Evolutionary conservation across 2,329 filamentous ascomycete genomes (phyloP), one percentile per base, ranked within the genome.

Genomic region (Epichloe gansuensis): DNA sequence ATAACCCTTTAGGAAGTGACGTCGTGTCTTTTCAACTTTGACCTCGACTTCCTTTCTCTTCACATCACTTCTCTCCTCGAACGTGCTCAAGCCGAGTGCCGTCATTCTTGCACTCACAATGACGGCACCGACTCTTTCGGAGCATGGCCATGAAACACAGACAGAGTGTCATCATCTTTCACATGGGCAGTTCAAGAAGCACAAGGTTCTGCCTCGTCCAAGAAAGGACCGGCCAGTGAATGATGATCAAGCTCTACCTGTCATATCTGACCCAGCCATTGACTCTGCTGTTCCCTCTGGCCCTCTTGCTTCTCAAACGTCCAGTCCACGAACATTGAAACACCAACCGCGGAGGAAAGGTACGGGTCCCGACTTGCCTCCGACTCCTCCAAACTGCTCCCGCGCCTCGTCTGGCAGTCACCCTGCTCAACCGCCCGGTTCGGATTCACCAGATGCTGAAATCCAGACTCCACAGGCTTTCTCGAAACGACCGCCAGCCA

Each of bases 321-420:
- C 69, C 13, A 72, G 66, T 54, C 65, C 70, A 11, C 67, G 67
- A 53, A 67, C 63, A 21, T 62, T 71, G 50, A 72, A 69, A 56
- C 72, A 71, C 55, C 70, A 74, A 52, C 61, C 69, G 46, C 67
- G 66, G 51, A 69, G 68, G 43, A 68, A 73, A 55, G 67, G 68
- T 48, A 68, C 66, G 39, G 72, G 75, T 2, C 75, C 75, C 17
- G 74, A 74, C 57, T 68, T 77, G 39, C 81, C 81, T 42, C 81
- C 81, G n/a, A 84, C 81, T 28, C 81, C 81, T 46, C 81, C 81
- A 15, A 74, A 75, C 47, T 77, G 81, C 60, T 82, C 79, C 43
- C 75, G 77, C 54, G 76, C 75, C 47, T 79, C 79, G 8, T 82
- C 78, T 3, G 72, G 72, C 48, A 75, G 68, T 59, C 72, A 74